Base-by-base conservation (phyloP, 768 basidiomycete genomes). In the Amanita polypyramis region DNA sequence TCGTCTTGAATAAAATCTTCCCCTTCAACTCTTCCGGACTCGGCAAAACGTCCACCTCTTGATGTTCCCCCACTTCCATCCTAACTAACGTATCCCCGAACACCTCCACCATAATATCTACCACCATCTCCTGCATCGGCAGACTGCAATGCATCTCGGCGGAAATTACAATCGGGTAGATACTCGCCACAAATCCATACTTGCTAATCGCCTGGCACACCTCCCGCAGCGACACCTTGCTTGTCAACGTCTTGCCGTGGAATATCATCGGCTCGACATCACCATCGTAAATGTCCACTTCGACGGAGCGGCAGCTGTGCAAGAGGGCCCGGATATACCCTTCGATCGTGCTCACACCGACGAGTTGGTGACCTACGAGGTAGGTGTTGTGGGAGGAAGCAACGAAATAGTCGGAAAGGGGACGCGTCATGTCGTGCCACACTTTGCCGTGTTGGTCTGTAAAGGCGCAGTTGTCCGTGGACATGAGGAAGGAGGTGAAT, bases 271-370 rank as follows among this genome's bases (percentile, higher is more conserved):
- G 95, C 52, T 85, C 91, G 2, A 56, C 62, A 27, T 91, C 86
- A 9, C 94, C 93, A 52, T 96, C 90, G 60, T 82, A 96, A 36
- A 94, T 80, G 56, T 98, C 95, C 57, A 98, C 93, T 60, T 92
- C 89, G 32, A 92, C 89, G 47, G 80, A 85, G 7, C 89, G 75
- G 58, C 90, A 91, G 30, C 86, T 77, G 38, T 85, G 85, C 49
- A 95, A 70, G 14, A 96, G 68, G 1, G 92, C 92, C 2, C 90
- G 76, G 49, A 95, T 89, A 59, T 97, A 97, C 1, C 86, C 65
- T 62, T 94, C 92, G 47, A 90, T 80, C 0, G 79, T 87, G 56
- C 78, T 85, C 53, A 78, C 77, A 9, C 91, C 89, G 34, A 89
- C 74, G 2, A 87, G 72, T 56, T 90, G 85, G 55, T 82, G 70